Evolutionary conservation across 2,329 filamentous ascomycete genomes (phyloP).

Genomic region (Xylariaceae sp.): DNA sequence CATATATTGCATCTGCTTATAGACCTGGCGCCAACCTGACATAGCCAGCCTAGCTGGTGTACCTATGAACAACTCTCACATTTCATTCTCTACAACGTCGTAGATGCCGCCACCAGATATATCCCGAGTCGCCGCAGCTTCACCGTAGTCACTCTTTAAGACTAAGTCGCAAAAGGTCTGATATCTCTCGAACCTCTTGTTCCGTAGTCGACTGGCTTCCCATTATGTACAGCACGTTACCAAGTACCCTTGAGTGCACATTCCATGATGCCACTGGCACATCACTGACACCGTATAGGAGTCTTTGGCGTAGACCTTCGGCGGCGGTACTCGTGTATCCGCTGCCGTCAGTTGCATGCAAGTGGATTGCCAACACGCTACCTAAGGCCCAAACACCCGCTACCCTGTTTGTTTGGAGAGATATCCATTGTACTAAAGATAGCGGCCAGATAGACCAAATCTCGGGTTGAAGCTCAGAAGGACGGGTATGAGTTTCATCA

Average conservation of each 20-base stretch:
- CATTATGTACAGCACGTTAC: slow-evolving; percentile 66
- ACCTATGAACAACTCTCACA: too few species aligned
- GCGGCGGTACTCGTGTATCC: slow-evolving; percentile 51
- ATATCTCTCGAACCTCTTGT: slow-evolving; percentile 37
- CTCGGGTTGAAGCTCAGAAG: background rate
- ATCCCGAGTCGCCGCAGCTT: too few species aligned
- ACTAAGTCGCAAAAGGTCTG: slow-evolving; percentile 24
- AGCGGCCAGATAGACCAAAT: slow-evolving; percentile 75
- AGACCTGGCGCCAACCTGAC: too few species aligned
- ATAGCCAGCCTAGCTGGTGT: too few species aligned
- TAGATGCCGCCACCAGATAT: too few species aligned
- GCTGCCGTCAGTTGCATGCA: slow-evolving; percentile 48
- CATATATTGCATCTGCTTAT: too few species aligned
- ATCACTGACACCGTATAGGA: slow-evolving; percentile 28
- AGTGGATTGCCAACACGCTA: slow-evolving; percentile 71
- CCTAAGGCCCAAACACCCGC: slow-evolving; percentile 75
- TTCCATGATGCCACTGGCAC: slow-evolving; percentile 47
- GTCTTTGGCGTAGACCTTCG: slow-evolving; percentile 17
- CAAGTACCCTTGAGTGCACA: slow-evolving; percentile 60
- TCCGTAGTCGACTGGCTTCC: slow-evolving; percentile 51
- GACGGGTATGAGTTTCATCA: background rate
- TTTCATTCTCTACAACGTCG: too few species aligned
- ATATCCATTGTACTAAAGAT: slow-evolving; percentile 64
- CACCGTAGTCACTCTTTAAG: slow-evolving; percentile 16
- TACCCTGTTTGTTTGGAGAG: slow-evolving; percentile 57